Evolutionary conservation across 108 stramenopile species (phyloP).

Genomic region (Nitzschia sp.): DNA sequence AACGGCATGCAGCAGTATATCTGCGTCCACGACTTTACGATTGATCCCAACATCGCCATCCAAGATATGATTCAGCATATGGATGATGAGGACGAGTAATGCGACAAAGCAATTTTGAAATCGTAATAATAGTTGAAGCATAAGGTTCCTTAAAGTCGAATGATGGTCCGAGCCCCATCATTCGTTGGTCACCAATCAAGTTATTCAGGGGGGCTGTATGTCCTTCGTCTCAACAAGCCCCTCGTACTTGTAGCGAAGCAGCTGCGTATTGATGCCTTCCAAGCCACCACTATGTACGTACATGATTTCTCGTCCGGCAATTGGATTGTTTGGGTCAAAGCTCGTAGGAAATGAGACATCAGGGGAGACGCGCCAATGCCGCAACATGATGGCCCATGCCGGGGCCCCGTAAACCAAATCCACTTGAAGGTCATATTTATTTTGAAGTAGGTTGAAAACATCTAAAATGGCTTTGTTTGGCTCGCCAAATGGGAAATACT

Average conservation of each 20-base stretch:
- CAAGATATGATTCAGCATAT: neutral
- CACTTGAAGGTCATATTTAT: constrained; percentile 54
- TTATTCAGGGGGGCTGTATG: neutral
- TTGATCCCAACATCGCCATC: constrained; percentile 6
- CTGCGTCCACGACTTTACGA: constrained; percentile 73
- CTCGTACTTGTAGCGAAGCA: constrained; percentile 84
- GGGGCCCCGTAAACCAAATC: constrained; percentile 86
- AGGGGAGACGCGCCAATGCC: constrained; percentile 54
- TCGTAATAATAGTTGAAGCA: no score
- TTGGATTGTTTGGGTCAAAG: constrained; percentile 44
- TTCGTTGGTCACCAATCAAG: no score
- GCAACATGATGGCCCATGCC: constrained; percentile 68
- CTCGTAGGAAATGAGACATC: no score
- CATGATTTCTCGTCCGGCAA: constrained; percentile 75
- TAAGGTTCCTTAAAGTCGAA: no score
- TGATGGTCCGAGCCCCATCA: no score
- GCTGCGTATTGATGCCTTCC: constrained; percentile 86
- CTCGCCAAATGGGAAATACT: constrained; percentile 75
- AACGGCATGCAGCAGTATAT: constrained; percentile 67
- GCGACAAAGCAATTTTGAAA: no score
- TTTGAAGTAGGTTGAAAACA: constrained; percentile 68
- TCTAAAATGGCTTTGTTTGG: constrained; percentile 58
- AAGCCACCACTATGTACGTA: constrained; percentile 92
- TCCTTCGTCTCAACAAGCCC: constrained; percentile 57
- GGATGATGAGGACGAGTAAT: constrained; percentile 6